Conservation (phyloP, 2,329 filamentous ascomycete species). For the Juglanconis oblonga region DNA sequence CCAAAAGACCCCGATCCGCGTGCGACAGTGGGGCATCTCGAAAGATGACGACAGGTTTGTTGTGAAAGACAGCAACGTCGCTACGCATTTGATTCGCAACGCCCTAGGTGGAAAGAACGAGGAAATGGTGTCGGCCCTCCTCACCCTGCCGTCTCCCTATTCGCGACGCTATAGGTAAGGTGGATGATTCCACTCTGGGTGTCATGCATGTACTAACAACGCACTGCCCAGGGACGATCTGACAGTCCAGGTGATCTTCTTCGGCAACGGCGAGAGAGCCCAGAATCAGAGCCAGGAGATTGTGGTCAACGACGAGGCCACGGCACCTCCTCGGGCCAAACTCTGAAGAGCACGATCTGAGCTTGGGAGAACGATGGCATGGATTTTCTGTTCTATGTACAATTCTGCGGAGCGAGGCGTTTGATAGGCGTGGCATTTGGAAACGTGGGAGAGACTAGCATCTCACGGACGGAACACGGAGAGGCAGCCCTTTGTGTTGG, state of each 20-base stretch:
- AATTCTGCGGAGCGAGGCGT: conserved; percentile 10
- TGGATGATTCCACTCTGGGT: background rate
- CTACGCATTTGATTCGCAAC: conserved; percentile 92
- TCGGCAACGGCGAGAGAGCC: conserved; percentile 70
- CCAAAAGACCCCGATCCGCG: conserved; percentile 81
- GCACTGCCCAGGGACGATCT: conserved; percentile 71
- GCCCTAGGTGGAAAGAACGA: conserved; percentile 89
- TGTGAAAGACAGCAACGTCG: conserved; percentile 92
- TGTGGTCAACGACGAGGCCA: conserved; percentile 82
- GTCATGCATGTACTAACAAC: conserved; percentile 8
- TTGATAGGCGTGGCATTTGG: background rate
- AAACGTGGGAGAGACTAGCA: background rate
- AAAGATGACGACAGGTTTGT: conserved; percentile 78
- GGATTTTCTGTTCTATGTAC: background rate
- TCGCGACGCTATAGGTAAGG: conserved; percentile 83
- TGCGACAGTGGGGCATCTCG: conserved; percentile 86
- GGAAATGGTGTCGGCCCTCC: conserved; percentile 87
- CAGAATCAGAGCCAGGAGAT: conserved; percentile 62
- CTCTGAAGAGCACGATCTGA: background rate
- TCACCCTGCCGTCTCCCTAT: conserved; percentile 89
- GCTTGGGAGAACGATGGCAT: background rate
- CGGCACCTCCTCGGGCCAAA: conserved; percentile 46
- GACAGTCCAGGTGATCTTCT: conserved; percentile 98
- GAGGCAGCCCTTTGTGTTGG: background rate
- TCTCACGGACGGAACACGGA: background rate